Percentiles rank a stretch among this genome's conserved stretches.
phyloP scores from a whole-genome alignment of 371 early-diverging fungal genomes.

The Amoeboaphelidium protococcarum region DNA sequence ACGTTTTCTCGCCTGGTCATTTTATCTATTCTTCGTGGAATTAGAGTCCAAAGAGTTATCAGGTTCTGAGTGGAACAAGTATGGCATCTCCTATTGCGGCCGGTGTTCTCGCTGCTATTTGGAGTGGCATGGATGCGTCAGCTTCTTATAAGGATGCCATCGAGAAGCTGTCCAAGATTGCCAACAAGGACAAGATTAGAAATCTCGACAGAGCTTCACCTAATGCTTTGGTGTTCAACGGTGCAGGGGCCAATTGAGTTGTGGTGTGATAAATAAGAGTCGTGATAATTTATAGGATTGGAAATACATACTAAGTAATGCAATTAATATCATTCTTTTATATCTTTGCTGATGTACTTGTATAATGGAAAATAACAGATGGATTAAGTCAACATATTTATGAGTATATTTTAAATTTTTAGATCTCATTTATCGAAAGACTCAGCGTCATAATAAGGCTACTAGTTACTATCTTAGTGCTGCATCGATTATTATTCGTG shows the following conservation, averaged over 20 bases:
- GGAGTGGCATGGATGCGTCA: too few relatives aligned
- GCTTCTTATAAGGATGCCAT: too few relatives aligned
- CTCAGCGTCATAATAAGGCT: background rate
- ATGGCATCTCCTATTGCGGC: conserved; percentile 21
- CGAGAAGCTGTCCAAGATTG: too few relatives aligned
- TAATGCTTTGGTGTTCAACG: too few relatives aligned
- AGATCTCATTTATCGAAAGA: background rate
- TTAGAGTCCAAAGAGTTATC: background rate
- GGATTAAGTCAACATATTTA: background rate
- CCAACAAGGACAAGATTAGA: too few relatives aligned
- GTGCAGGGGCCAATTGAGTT: too few relatives aligned
- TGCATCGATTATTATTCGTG: background rate
- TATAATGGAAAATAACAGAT: background rate
- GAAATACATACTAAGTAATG: too few relatives aligned
- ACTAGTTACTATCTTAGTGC: background rate
- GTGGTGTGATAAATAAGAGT: too few relatives aligned
- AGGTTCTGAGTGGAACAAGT: conserved; percentile 12
- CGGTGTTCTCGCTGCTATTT: conserved; percentile 12
- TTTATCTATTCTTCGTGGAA: conserved; percentile 7
- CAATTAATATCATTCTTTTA: too few relatives aligned
- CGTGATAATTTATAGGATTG: too few relatives aligned
- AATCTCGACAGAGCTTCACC: too few relatives aligned
- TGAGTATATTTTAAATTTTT: background rate
- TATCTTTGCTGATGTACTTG: too few relatives aligned
- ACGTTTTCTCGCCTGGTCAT: conserved; percentile 51